Evolutionary conservation across 495 filamentous ascomycete species (phyloP).

Genomic region (Penicillium canariense): DNA sequence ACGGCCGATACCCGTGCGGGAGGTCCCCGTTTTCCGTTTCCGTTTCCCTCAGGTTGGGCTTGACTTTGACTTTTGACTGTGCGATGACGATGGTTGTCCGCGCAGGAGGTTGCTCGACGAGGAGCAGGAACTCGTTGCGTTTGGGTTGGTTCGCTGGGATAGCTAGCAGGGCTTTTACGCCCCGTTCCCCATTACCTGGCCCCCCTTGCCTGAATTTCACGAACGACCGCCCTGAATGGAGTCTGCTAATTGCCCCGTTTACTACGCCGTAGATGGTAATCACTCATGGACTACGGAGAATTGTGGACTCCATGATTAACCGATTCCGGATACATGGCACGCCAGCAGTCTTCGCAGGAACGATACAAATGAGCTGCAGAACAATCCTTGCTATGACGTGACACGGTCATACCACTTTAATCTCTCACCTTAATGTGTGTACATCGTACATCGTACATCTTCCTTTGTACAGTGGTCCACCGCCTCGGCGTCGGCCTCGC

Average conservation of each 20-base stretch:
- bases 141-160: not conserved
- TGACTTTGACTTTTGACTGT: not conserved
- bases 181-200: not conserved
- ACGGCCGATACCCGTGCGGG: constrained; percentile 1
- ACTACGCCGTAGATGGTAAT: no score
- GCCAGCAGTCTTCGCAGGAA: not conserved
- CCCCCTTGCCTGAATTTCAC: constrained; percentile 10
- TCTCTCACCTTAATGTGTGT: not conserved
- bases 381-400: not conserved
- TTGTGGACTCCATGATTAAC: no score
- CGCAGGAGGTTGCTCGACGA: constrained; percentile 1
- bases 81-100: not conserved
- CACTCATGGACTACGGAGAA: no score
- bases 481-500: constrained; percentile 1
- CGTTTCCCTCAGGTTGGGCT: not conserved
- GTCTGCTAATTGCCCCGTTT: not conserved
- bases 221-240: no score
- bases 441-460: not conserved
- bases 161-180: not conserved
- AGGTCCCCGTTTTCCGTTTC: no score
- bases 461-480: not conserved
- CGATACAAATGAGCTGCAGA: not conserved
- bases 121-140: not conserved
- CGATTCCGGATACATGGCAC: not conserved
- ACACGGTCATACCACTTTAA: not conserved